Evolutionary conservation across 2,329 filamentous ascomycete genomes (phyloP), one percentile per base, ranked within the genome.

Genomic region (Lanzia echinophila): DNA sequence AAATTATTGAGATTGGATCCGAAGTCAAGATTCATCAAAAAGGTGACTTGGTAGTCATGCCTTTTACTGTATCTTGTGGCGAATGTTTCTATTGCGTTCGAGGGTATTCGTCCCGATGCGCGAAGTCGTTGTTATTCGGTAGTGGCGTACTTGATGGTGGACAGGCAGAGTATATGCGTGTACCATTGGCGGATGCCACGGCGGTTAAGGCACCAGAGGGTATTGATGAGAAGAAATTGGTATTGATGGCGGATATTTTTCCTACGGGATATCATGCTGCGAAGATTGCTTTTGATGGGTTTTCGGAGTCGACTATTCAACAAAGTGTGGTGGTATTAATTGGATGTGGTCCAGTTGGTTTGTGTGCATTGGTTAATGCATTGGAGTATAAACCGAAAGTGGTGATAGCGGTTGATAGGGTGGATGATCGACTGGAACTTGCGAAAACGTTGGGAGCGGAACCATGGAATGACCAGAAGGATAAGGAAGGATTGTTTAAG

Each of bases 241-340:
- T 95, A 6, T 78, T 96, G 24, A 95, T 96, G 90, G 90, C 88
- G 15, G 90, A 96, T 67, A 95, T 96, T 63, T 95, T 94, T 70
- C 90, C 90, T 1, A 89, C 85, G 0, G 88, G 91, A 7, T 95
- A 83, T 72, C 95, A 91, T 63, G 90, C 88, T 6, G 88, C 88
- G 4, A 78, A 79, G 54, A 94, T 90, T 65, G 91, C 84, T 6
- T 86, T 95, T 69, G 80, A 81, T 5, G 62, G 54, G 72, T 84
- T 65, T 75, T 85, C 38, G 42, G 22, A 58, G 42, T 76, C 82
- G 57, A 76, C 83, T 53, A 79, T 85, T 49, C 70, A 75, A 17
- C 80, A 88, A 45, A 81, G 83, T 56, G 88, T 85, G 0, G 83
- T 90, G 0, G 87, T 95, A 1, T 73, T 95, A 19, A 81, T 96